Conservation (phyloP, 169 alveolate genomes). For the Eimeria praecox region DNA sequence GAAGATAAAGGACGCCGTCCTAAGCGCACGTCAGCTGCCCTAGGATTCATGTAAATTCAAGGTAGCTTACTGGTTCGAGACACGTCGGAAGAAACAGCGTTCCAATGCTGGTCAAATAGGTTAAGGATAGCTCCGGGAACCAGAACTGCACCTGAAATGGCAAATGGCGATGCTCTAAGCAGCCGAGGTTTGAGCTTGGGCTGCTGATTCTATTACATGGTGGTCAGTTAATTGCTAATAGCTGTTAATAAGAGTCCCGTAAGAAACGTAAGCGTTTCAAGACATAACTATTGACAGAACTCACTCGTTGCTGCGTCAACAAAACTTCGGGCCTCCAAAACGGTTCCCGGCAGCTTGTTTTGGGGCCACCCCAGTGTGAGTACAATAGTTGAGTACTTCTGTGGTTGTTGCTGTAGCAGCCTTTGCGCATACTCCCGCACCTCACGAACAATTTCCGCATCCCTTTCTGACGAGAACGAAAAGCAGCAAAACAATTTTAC, state of each 20-base stretch:
- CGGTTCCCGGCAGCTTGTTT: constrained; percentile 38
- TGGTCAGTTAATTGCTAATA: not conserved
- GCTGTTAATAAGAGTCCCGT: not conserved
- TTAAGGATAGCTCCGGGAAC: constrained; percentile 59
- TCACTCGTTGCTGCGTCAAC: constrained; percentile 54
- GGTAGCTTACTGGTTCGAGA: constrained; percentile 30
- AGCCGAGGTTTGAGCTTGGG: not conserved
- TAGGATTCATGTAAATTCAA: not conserved
- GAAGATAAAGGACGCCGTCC: too few species aligned
- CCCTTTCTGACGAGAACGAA: not conserved
- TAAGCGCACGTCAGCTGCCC: not conserved
- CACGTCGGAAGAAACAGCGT: constrained; percentile 37
- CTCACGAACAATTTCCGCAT: not conserved
- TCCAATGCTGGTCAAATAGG: constrained; percentile 25
- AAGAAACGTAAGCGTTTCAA: not conserved
- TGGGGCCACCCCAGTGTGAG: constrained; percentile 29
- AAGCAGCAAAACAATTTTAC: not conserved
- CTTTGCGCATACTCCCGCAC: constrained; percentile 21
- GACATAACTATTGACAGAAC: not conserved
- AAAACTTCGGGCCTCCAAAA: not conserved
- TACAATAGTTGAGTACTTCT: not conserved
- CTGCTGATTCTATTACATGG: not conserved
- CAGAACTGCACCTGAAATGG: constrained; percentile 46
- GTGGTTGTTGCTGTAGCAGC: constrained; percentile 27
- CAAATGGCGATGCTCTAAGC: not conserved